Percentiles rank a stretch among this genome's conserved stretches.
Evolutionary conservation across 192 early-diverging fungal genomes (phyloP).

Genomic region (Phlyctochytrium bullatum): DNA sequence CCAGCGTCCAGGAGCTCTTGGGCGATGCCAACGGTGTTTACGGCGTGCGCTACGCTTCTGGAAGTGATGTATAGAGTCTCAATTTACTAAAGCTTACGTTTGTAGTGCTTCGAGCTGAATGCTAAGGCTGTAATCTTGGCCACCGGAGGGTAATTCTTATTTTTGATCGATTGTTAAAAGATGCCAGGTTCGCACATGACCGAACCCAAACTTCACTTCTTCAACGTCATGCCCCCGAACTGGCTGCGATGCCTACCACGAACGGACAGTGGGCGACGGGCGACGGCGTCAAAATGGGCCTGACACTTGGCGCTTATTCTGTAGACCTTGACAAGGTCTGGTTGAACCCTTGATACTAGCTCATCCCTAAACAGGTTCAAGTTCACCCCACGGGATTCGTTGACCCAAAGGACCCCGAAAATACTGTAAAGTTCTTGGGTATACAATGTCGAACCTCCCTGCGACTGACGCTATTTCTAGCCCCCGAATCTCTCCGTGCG

Average conservation of each 20-base stretch:
- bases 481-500: conserved; percentile 85
- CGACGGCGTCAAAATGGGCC: conserved; percentile 76
- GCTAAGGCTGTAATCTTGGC: conserved; percentile 70
- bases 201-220: conserved; percentile 10
- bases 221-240: conserved; percentile 7
- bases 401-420: conserved; percentile 66
- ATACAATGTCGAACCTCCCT: neutral
- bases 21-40: conserved; percentile 11
- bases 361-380: conserved; percentile 62
- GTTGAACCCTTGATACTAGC: too few relatives aligned
- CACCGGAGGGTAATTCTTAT: conserved; percentile 70
- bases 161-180: neutral
- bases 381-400: conserved; percentile 91
- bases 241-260: conserved; percentile 61
- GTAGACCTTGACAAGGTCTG: conserved; percentile 71
- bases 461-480: conserved; percentile 24
- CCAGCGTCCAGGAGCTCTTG: conserved; percentile 63
- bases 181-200: conserved; percentile 13
- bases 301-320: conserved; percentile 63
- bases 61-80: neutral
- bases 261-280: conserved; percentile 80
- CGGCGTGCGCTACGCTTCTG: conserved; percentile 7
- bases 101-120: conserved; percentile 44
- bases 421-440: conserved; percentile 74
- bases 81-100: neutral